Percentiles rank a stretch among this genome's conserved stretches.
These are phyloP conservation scores for Hemileccinum rubropunctum DNA, from an alignment of 768 basidiomycete genomes.

Conservation along the genomic window DNA sequence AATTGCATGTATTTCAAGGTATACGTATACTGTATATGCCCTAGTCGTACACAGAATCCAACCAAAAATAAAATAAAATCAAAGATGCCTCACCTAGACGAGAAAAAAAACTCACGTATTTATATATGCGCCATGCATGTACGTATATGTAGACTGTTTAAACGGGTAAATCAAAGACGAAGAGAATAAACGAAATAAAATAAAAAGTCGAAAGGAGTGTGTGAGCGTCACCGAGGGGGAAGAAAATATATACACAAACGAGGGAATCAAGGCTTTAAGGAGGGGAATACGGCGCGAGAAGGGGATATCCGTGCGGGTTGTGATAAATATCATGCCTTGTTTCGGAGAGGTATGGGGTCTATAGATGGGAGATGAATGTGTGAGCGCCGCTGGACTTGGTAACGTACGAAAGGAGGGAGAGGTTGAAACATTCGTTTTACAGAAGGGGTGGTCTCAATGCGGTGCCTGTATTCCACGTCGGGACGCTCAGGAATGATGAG, in stretches of 20 bases:
- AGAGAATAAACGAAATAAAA: not conserved
- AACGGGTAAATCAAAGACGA: not conserved
- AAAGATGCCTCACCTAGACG: not conserved
- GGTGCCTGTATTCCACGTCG: not conserved
- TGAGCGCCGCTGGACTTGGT: not conserved
- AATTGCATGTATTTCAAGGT: not conserved
- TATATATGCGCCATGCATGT: not conserved
- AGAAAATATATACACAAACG: not conserved
- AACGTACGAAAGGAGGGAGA: not conserved
- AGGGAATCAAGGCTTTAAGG: not conserved
- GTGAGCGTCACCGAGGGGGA: not conserved
- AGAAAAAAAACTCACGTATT: not conserved
- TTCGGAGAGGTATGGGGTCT: not conserved
- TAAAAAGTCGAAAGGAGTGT: not conserved
- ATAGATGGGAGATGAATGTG: not conserved
- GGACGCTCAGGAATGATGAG: not conserved
- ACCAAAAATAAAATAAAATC: too few relatives aligned
- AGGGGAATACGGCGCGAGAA: not conserved
- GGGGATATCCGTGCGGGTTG: constrained; percentile 5
- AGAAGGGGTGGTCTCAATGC: not conserved
- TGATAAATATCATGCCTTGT: not conserved
- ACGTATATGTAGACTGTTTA: too few relatives aligned
- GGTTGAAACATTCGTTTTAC: not conserved
- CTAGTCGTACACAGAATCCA: not conserved
- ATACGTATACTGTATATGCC: not conserved